phyloP scores from a whole-genome alignment of 75 land plant species.

The Cupressus sempervirens region DNA sequence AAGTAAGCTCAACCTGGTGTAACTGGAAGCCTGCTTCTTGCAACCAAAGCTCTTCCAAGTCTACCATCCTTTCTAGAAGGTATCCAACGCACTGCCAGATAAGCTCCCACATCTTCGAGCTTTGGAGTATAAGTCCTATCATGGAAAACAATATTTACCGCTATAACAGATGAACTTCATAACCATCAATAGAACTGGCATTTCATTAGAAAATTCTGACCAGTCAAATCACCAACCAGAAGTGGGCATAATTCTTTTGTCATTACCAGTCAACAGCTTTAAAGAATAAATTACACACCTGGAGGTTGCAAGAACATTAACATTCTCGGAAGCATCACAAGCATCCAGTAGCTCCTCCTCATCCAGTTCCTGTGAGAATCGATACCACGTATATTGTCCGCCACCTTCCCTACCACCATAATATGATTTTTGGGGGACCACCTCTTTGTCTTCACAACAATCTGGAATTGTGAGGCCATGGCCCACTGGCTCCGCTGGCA shows the following conservation, averaged over 20 bases:
- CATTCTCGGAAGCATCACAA: constrained; percentile 28
- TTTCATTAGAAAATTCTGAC: not conserved
- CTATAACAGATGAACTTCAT: not conserved
- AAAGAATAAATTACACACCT: constrained; percentile 27
- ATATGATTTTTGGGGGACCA: constrained; percentile 64
- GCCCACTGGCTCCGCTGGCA: constrained; percentile 79
- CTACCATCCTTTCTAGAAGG: constrained; percentile 85
- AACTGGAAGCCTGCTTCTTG: constrained; percentile 68
- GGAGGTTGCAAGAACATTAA: constrained; percentile 33
- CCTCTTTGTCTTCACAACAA: constrained; percentile 67
- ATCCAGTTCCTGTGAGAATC: constrained; percentile 33
- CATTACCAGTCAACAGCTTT: not conserved
- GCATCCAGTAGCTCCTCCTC: constrained; percentile 35
- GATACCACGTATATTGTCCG: constrained; percentile 80
- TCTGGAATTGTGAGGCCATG: constrained; percentile 61
- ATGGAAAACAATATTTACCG: constrained; percentile 9
- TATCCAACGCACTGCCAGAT: constrained; percentile 74
- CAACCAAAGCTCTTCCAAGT: constrained; percentile 64
- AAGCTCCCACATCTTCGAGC: constrained; percentile 84
- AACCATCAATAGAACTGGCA: not conserved
- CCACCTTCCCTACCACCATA: constrained; percentile 82
- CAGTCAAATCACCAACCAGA: not conserved
- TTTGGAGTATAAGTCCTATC: constrained; percentile 76
- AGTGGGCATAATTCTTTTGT: not conserved
- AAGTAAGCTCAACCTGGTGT: constrained; percentile 33